Conservation (phyloP, 257 asterid genomes). For the Pogostemon cablin region DNA sequence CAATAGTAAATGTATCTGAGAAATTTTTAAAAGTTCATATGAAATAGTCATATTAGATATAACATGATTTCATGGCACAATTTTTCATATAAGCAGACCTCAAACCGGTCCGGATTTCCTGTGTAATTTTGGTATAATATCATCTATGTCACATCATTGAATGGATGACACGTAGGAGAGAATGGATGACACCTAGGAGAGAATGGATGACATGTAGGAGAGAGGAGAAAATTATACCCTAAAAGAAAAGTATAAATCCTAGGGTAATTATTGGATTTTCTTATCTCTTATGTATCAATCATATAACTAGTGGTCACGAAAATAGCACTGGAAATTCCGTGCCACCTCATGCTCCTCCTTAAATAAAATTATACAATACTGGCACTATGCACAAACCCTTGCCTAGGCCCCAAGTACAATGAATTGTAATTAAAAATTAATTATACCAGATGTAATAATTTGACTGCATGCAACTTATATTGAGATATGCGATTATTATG, state of each 20-base stretch:
- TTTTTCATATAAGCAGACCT: background rate
- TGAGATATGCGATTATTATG: background rate
- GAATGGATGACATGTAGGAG: too few species aligned
- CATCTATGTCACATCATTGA: too few species aligned
- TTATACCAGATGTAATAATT: background rate
- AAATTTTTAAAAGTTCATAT: background rate
- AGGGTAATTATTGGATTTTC: too few species aligned
- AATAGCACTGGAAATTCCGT: too few species aligned
- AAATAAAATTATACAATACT: background rate
- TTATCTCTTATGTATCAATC: too few species aligned
- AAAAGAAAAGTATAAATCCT: too few species aligned
- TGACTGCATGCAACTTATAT: conserved; percentile 21
- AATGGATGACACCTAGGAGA: too few species aligned
- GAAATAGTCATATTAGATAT: background rate
- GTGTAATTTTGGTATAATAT: too few species aligned
- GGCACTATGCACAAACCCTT: background rate
- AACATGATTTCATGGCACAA: background rate
- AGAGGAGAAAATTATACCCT: too few species aligned
- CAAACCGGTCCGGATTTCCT: too few species aligned
- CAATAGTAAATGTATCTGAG: background rate
- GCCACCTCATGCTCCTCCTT: background rate
- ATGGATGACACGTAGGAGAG: too few species aligned
- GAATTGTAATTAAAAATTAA: background rate
- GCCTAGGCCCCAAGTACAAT: background rate
- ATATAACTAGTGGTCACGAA: too few species aligned